Conservation (phyloP, 1,284 basidiomycete species). For the Ustilago nuda region DNA sequence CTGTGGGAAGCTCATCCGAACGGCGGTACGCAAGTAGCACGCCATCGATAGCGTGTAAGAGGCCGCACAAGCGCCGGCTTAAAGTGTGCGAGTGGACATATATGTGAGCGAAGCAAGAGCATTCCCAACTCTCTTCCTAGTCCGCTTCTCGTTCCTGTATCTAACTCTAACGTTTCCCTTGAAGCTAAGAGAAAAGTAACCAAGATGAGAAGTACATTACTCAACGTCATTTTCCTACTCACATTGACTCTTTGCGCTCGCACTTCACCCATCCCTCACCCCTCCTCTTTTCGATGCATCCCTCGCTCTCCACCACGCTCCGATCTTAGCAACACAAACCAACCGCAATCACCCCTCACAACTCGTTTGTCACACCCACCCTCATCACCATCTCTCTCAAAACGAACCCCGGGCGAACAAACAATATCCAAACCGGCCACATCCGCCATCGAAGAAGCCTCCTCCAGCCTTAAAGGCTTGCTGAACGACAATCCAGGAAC, state of each 20-base stretch:
- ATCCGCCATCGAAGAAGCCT: background rate
- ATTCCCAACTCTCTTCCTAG: background rate
- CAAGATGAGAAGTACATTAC: constrained; percentile 22
- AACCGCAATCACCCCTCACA: background rate
- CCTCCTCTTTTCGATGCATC: background rate
- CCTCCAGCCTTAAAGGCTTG: background rate
- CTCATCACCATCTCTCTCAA: background rate
- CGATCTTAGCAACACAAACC: background rate
- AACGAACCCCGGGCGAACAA: constrained; percentile 1
- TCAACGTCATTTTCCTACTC: constrained; percentile 9
- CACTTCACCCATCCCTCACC: constrained; percentile 10
- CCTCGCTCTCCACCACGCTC: background rate
- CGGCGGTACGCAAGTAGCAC: background rate
- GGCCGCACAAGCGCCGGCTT: background rate
- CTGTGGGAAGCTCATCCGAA: background rate
- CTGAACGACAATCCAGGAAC: background rate
- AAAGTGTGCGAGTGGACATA: background rate
- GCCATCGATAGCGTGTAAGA: background rate
- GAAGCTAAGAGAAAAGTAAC: background rate
- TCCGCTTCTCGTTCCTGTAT: background rate
- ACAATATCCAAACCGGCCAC: background rate
- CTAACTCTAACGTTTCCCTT: background rate
- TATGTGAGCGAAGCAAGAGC: background rate
- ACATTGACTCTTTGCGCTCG: constrained; percentile 24
- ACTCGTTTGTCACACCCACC: background rate